phyloP scores from a whole-genome alignment of 148 eudicot genomes.

The Salicornia ramosissima region DNA sequence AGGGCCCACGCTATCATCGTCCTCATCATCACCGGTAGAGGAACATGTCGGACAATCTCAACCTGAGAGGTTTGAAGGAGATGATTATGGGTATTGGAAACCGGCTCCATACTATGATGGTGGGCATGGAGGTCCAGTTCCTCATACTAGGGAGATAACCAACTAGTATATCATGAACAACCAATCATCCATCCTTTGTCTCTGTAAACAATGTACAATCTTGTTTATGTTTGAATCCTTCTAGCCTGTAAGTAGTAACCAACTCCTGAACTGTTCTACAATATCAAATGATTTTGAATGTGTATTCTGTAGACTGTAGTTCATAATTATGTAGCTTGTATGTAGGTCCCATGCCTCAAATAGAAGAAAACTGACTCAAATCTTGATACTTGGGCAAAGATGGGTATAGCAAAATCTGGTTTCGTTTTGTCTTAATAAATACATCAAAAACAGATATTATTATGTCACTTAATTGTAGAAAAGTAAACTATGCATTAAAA shows the following conservation, averaged over 20 bases:
- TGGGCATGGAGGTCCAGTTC: slow-evolving; percentile 29
- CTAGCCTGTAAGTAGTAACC: not conserved
- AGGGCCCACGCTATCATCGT: not conserved
- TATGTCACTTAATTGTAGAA: not conserved
- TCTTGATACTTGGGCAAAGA: too few relatives aligned
- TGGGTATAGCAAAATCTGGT: not conserved
- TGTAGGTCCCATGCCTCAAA: too few relatives aligned
- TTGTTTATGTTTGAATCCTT: not conserved
- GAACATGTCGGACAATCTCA: not conserved
- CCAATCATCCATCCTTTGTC: not conserved
- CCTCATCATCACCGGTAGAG: not conserved
- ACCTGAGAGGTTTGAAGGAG: slow-evolving; percentile 10
- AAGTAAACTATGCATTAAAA: slow-evolving; percentile 1
- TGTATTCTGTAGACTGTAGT: not conserved
- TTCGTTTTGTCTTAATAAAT: not conserved
- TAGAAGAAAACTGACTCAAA: too few relatives aligned
- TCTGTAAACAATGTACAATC: slow-evolving; percentile 4
- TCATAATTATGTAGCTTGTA: too few relatives aligned
- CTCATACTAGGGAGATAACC: slow-evolving; percentile 23
- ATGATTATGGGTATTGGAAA: slow-evolving; percentile 43
- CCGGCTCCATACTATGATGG: slow-evolving; percentile 34
- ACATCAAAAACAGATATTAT: slow-evolving; percentile 1
- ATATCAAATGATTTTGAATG: not conserved
- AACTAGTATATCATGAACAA: not conserved
- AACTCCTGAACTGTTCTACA: not conserved